Evolutionary conservation across 768 basidiomycete genomes (phyloP).

Genomic region (Tricholoma hemisulphureum): DNA sequence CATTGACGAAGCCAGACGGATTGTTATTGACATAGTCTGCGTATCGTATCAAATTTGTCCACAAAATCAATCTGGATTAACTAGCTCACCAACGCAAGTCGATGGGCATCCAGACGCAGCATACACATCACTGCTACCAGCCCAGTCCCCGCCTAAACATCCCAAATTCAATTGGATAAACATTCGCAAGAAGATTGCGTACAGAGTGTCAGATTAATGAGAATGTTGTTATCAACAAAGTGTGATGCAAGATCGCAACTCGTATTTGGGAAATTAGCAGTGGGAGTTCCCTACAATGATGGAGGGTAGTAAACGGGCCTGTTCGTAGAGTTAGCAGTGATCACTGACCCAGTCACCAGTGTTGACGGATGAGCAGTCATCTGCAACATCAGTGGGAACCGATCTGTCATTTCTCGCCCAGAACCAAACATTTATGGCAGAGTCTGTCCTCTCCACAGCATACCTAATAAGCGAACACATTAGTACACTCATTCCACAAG

Average conservation of each 20-base stretch:
- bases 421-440: conserved; percentile 68
- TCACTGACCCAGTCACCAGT: conserved; percentile 54
- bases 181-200: conserved; percentile 3
- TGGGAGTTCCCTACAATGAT: conserved; percentile 46
- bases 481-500: neutral
- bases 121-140: conserved; percentile 41
- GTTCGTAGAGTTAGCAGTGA: neutral
- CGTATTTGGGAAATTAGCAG: conserved; percentile 58
- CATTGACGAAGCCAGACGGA: conserved; percentile 58
- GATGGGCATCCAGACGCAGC: conserved; percentile 52
- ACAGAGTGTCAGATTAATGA: conserved; percentile 58
- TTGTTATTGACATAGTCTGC: conserved; percentile 61
- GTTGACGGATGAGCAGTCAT: conserved; percentile 39
- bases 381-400: conserved; percentile 48
- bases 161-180: neutral
- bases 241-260: conserved; percentile 56
- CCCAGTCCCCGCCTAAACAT: conserved; percentile 52
- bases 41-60: neutral
- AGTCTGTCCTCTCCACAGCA: conserved; percentile 57
- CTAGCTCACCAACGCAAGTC: conserved; percentile 52
- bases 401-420: conserved; percentile 54
- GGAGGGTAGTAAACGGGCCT: neutral
- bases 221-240: conserved; percentile 57
- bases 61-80: neutral
- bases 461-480: conserved; percentile 38